Percentiles rank a stretch among this genome's conserved stretches.
phyloP scores from a whole-genome alignment of 495 filamentous ascomycete genomes.

The Letharia columbiana region DNA sequence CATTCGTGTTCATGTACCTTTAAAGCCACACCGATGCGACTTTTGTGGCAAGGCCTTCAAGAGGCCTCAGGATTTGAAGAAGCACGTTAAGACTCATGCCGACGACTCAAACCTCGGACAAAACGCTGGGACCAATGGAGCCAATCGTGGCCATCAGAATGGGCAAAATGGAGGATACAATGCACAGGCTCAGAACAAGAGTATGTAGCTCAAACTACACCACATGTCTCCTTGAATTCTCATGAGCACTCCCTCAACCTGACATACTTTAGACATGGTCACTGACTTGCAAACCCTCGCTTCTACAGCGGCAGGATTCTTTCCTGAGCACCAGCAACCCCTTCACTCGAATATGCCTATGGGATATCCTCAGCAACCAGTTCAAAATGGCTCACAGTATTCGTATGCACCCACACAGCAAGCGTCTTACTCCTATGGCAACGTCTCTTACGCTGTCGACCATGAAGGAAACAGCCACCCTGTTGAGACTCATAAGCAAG shows the following conservation, averaged over 20 bases:
- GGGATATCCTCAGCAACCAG: slow-evolving; percentile 38
- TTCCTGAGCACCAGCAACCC: slow-evolving; percentile 51
- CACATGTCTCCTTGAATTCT: background rate
- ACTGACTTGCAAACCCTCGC: slow-evolving; percentile 44
- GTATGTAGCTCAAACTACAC: slow-evolving; percentile 17
- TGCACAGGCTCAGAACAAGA: slow-evolving; percentile 21
- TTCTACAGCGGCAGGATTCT: slow-evolving; percentile 42
- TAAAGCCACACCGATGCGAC: slow-evolving; percentile 98
- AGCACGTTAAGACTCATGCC: slow-evolving; percentile 99
- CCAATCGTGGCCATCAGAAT: slow-evolving; percentile 20
- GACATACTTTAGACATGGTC: slow-evolving; percentile 28
- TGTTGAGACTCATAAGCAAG: slow-evolving; percentile 67
- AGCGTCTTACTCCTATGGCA: slow-evolving; percentile 52
- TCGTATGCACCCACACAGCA: slow-evolving; percentile 51
- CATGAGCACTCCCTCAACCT: slow-evolving; percentile 19
- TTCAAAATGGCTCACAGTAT: slow-evolving; percentile 47
- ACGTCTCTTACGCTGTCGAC: slow-evolving; percentile 62
- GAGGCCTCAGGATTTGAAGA: slow-evolving; percentile 97
- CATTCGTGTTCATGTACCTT: slow-evolving; percentile 93
- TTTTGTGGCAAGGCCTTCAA: slow-evolving; percentile 99
- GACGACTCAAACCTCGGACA: slow-evolving; percentile 90
- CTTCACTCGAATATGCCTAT: slow-evolving; percentile 47
- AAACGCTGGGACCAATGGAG: slow-evolving; percentile 49
- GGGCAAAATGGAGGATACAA: slow-evolving; percentile 46
- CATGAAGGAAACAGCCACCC: slow-evolving; percentile 40